phyloP scores from a whole-genome alignment of 805 yeast species.

The Starmerella roubikii region DNA sequence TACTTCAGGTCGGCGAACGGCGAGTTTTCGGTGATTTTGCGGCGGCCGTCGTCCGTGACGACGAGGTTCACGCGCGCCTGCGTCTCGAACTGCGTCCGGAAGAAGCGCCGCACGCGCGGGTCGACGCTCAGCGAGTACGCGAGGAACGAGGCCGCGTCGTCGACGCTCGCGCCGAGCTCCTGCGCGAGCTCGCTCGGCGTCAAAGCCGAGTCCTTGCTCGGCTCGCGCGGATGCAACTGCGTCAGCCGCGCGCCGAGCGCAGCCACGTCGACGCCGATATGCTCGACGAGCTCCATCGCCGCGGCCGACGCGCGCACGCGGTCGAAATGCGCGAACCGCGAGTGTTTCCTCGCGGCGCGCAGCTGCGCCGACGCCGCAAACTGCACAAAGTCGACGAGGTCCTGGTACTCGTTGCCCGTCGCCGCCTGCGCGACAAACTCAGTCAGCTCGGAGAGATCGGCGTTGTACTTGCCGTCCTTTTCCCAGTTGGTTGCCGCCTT shows the following conservation, averaged over 20 bases:
- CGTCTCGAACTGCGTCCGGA: constrained; percentile 45
- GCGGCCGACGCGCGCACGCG: constrained; percentile 43
- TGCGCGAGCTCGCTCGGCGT: constrained; percentile 29
- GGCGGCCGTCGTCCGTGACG: constrained; percentile 70
- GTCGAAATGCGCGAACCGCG: constrained; percentile 30
- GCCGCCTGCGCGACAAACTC: constrained; percentile 43
- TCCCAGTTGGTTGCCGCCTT: background rate
- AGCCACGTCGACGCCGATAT: constrained; percentile 21
- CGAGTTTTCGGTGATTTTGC: constrained; percentile 63
- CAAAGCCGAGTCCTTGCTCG: constrained; percentile 59
- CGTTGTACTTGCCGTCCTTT: too few relatives aligned
- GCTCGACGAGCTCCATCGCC: constrained; percentile 26
- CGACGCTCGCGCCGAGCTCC: constrained; percentile 33
- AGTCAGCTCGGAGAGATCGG: background rate
- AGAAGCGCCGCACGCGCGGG: constrained; percentile 59
- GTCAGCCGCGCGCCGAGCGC: constrained; percentile 31
- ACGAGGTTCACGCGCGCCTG: constrained; percentile 56
- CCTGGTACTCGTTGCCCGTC: constrained; percentile 70
- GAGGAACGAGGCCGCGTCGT: constrained; percentile 8
- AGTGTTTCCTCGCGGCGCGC: constrained; percentile 27
- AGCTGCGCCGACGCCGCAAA: constrained; percentile 54
- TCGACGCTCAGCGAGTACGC: constrained; percentile 27
- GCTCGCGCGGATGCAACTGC: constrained; percentile 59
- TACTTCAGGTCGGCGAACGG: constrained; percentile 85
- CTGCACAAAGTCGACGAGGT: constrained; percentile 67